These are phyloP conservation scores for Trichoderma breve DNA, from an alignment of 2,329 filamentous ascomycete species.

Conservation along the genomic window DNA sequence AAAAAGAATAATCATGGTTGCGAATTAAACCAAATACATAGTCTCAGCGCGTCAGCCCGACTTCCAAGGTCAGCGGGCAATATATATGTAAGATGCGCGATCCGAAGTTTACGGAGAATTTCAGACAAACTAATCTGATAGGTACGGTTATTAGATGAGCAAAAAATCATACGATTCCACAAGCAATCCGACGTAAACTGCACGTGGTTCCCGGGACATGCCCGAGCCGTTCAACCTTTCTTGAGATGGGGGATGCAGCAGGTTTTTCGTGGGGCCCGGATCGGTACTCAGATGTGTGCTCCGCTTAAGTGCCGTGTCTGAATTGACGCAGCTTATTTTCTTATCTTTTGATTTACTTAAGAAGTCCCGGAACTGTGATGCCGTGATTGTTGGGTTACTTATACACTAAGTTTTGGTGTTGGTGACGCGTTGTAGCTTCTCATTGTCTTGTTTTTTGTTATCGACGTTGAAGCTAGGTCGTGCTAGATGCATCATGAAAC, in stretches of 20 bases:
- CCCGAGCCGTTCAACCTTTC: background rate
- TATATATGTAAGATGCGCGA: background rate
- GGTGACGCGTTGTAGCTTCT: background rate
- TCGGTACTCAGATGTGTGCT: slow-evolving; percentile 14
- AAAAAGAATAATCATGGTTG: background rate
- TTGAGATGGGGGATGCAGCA: background rate
- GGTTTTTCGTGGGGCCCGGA: background rate
- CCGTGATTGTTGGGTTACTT: background rate
- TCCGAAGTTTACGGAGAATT: background rate
- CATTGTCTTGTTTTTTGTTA: background rate
- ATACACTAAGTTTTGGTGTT: background rate
- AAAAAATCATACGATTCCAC: background rate
- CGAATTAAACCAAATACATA: background rate
- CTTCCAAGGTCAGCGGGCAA: background rate
- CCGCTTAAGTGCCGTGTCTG: background rate
- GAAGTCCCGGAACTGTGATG: background rate
- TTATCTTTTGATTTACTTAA: background rate
- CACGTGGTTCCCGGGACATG: background rate
- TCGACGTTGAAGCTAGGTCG: background rate
- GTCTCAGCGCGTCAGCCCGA: background rate
- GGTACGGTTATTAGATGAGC: background rate
- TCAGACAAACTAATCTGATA: background rate
- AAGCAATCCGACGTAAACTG: background rate
- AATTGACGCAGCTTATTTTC: background rate
- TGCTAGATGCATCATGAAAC: background rate